Evolutionary conservation across 352 stramenopile species (phyloP).

Genomic region (Phytophthora aleatoria): DNA sequence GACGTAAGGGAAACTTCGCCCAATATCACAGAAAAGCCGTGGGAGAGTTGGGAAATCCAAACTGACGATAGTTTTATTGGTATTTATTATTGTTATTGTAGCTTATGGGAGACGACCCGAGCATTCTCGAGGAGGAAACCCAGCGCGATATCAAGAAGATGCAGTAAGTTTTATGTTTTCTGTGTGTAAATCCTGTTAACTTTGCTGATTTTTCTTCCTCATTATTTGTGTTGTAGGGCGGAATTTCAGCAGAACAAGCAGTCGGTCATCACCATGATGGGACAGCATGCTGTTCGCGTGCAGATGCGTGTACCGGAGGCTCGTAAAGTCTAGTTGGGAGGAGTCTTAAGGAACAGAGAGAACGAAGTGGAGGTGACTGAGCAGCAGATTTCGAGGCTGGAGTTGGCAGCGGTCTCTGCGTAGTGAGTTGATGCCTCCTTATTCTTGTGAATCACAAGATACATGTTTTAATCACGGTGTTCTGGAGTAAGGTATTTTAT

Average conservation of each 20-base stretch:
- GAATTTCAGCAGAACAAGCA: constrained; percentile 79
- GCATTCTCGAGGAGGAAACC: constrained; percentile 79
- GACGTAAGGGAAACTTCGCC: constrained; percentile 46
- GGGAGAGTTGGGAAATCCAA: neutral
- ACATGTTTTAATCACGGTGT: no score
- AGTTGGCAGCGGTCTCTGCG: no score
- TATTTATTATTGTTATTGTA: constrained; percentile 17
- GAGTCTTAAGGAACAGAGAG: neutral
- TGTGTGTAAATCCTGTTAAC: no score
- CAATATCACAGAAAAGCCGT: neutral
- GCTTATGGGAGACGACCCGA: constrained; percentile 82
- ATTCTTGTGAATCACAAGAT: no score
- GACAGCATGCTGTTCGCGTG: constrained; percentile 68
- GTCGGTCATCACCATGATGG: constrained; percentile 76
- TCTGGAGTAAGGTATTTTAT: no score
- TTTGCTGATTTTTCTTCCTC: constrained; percentile 1
- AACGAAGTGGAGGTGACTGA: no score
- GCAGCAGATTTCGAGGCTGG: neutral
- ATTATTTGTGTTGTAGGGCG: constrained; percentile 31
- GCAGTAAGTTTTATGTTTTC: constrained; percentile 42
- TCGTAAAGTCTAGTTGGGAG: constrained; percentile 50
- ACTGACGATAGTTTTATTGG: neutral
- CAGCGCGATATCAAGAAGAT: constrained; percentile 84
- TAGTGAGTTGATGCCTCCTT: no score
- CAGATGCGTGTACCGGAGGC: constrained; percentile 71